Percentiles rank a stretch among this genome's conserved stretches.
phyloP scores from a whole-genome alignment of 179 eudicot genomes.

The Drosera spatulata region DNA sequence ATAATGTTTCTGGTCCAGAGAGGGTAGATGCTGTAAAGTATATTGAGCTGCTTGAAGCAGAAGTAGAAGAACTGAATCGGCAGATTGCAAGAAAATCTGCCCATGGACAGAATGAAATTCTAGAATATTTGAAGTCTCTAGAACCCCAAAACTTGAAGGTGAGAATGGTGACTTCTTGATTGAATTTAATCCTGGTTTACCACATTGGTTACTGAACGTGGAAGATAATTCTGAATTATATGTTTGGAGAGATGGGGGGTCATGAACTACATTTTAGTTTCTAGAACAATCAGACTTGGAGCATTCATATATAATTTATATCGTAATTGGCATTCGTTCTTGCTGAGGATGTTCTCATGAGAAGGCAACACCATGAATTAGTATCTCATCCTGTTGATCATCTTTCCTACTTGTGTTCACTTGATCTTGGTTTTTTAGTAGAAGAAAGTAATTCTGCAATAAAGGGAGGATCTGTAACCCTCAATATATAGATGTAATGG shows the following conservation, averaged over 20 bases:
- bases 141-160: conserved; percentile 92
- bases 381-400: too few relatives aligned
- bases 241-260: not conserved
- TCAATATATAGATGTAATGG: too few relatives aligned
- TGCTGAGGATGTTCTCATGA: too few relatives aligned
- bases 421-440: too few relatives aligned
- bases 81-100: conserved; percentile 64
- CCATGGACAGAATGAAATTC: conserved; percentile 64
- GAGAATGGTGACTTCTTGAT: conserved; percentile 2
- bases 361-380: too few relatives aligned
- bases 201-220: not conserved
- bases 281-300: not conserved
- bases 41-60: conserved; percentile 88
- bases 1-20: conserved; percentile 78
- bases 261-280: not conserved
- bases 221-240: not conserved
- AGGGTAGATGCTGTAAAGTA: conserved; percentile 69
- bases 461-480: too few relatives aligned
- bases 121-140: conserved; percentile 75
- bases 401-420: too few relatives aligned
- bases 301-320: not conserved
- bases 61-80: conserved; percentile 70
- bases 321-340: too few relatives aligned
- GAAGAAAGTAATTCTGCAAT: too few relatives aligned
- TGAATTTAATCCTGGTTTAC: conserved; percentile 1